A percentile compares a stretch with the other conserved stretches of the same genome.
phyloP scores from a whole-genome alignment of 306 rosid genomes.

The Castanopsis chinensis region DNA sequence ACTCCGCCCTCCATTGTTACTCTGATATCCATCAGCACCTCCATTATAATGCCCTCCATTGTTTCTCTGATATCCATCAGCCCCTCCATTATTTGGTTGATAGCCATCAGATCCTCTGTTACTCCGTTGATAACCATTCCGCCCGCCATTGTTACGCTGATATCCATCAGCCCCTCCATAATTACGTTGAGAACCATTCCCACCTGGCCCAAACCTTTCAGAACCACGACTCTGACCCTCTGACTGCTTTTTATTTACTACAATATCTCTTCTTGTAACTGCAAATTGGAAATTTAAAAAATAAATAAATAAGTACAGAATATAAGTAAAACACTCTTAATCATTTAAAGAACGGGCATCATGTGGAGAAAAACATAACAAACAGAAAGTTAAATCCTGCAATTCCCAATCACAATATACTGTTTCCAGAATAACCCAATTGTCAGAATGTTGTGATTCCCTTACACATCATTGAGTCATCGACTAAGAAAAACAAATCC shows the following conservation, averaged over 20 bases:
- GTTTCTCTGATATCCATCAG: background rate
- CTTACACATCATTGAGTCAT: background rate
- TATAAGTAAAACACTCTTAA: background rate
- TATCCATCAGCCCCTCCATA: background rate
- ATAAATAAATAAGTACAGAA: background rate
- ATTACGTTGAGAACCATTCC: background rate
- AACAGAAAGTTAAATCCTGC: background rate
- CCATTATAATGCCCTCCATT: background rate
- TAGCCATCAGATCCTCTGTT: background rate
- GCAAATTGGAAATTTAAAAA: background rate
- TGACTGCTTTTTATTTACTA: background rate
- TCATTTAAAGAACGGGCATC: background rate
- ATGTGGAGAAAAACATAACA: background rate
- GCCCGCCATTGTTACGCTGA: background rate
- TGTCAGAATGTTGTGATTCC: background rate
- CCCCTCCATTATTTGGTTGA: background rate
- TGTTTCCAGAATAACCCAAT: background rate
- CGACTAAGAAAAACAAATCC: too few species aligned
- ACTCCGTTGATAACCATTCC: background rate
- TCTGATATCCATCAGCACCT: background rate
- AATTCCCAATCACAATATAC: background rate
- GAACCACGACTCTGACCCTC: background rate
- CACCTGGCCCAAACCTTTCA: background rate
- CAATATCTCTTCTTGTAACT: constrained; percentile 5
- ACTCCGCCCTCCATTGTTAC: background rate